Percentiles rank a stretch among this genome's conserved stretches.
Evolutionary conservation across 768 basidiomycete species (phyloP).

Genomic region (Saitozyma sp.): DNA sequence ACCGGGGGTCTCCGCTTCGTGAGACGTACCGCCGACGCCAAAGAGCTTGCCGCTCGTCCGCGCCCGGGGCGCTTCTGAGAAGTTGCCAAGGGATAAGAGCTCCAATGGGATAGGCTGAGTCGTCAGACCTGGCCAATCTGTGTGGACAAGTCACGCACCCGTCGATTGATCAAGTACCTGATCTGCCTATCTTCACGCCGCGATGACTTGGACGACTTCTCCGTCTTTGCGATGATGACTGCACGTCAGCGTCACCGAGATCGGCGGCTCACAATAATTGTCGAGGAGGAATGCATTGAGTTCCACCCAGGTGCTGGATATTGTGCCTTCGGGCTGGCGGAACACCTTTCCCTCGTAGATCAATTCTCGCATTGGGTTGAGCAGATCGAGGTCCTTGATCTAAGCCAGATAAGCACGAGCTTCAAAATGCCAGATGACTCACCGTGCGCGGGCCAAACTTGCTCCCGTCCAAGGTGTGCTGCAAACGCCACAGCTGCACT

Average conservation of each 20-base stretch:
- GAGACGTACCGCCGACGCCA: slow-evolving; percentile 39
- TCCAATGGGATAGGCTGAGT: slow-evolving; percentile 87
- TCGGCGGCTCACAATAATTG: slow-evolving; percentile 71
- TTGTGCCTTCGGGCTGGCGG: slow-evolving; percentile 77
- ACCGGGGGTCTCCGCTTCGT: slow-evolving; percentile 43
- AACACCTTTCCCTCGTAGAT: slow-evolving; percentile 80
- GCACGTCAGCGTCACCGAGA: background rate
- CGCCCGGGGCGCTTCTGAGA: slow-evolving; percentile 75
- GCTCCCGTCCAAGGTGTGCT: slow-evolving; percentile 40
- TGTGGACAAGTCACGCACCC: slow-evolving; percentile 30
- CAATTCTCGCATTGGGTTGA: slow-evolving; percentile 76
- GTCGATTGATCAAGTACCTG: slow-evolving; percentile 35
- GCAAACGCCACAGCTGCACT: slow-evolving; percentile 75
- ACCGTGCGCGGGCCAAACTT: slow-evolving; percentile 38
- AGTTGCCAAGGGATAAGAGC: slow-evolving; percentile 78
- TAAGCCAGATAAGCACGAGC: background rate
- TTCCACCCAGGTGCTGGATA: slow-evolving; percentile 80
- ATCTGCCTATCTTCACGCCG: slow-evolving; percentile 16
- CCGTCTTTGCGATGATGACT: slow-evolving; percentile 39
- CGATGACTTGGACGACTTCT: slow-evolving; percentile 21
- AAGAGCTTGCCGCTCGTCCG: slow-evolving; percentile 60
- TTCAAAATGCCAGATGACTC: slow-evolving; percentile 2
- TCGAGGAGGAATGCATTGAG: slow-evolving; percentile 89
- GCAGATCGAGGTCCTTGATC: slow-evolving; percentile 78
- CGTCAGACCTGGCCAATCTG: slow-evolving; percentile 1